Conservation (phyloP, 352 stramenopile genomes). For the Phytophthora sp. region DNA sequence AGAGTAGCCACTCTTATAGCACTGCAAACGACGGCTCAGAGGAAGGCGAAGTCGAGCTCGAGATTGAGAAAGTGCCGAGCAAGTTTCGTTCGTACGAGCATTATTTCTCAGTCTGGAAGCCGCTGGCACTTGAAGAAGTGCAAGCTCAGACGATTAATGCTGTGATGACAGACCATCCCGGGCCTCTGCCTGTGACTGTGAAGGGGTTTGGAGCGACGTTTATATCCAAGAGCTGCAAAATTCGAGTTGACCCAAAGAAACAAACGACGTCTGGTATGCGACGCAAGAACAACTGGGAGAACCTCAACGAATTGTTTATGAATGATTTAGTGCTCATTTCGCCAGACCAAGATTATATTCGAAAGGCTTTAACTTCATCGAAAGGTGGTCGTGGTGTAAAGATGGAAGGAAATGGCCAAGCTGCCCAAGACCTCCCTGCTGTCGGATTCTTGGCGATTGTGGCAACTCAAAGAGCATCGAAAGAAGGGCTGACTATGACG, state of each 20-base stretch:
- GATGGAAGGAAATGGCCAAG: constrained; percentile 22
- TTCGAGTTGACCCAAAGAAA: constrained; percentile 73
- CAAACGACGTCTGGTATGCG: constrained; percentile 26
- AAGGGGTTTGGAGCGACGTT: constrained; percentile 61
- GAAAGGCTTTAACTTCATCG: constrained; percentile 35
- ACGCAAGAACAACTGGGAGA: constrained; percentile 35
- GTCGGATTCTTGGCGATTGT: constrained; percentile 78
- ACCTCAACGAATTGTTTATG: constrained; percentile 60
- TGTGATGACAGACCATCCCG: constrained; percentile 68
- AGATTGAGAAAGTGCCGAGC: constrained; percentile 74
- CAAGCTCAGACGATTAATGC: constrained; percentile 85
- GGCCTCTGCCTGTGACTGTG: constrained; percentile 51
- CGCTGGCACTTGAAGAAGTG: constrained; percentile 87
- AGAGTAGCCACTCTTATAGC: constrained; percentile 57
- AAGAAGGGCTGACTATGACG: constrained; percentile 77
- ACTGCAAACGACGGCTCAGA: constrained; percentile 74
- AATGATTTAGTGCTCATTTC: constrained; percentile 87
- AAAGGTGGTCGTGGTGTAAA: constrained; percentile 26
- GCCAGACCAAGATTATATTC: constrained; percentile 58
- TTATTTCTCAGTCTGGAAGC: constrained; percentile 91
- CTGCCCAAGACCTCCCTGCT: constrained; percentile 15
- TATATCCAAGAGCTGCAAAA: constrained; percentile 68
- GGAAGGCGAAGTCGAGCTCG: constrained; percentile 74
- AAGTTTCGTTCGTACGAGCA: constrained; percentile 88
- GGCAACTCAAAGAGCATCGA: constrained; percentile 64